Percentiles rank a stretch among this genome's conserved stretches.
phyloP scores from a whole-genome alignment of 768 basidiomycete species.

The Leccinum subtestaceum region DNA sequence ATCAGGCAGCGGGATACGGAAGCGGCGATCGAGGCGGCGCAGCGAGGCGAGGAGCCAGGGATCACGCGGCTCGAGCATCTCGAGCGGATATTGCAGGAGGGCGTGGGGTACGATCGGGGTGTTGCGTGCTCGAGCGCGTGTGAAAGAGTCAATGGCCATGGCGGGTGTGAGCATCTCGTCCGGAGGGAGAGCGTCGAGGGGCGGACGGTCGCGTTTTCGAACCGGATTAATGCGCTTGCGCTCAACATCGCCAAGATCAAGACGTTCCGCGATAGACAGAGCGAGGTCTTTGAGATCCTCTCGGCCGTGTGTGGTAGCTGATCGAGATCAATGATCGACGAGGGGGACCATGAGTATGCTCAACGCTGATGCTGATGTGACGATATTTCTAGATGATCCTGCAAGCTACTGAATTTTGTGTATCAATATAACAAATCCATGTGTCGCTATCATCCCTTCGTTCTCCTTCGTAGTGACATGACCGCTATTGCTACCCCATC shows the following conservation, averaged over 20 bases:
- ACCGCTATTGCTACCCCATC: not conserved
- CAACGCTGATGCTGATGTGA: not conserved
- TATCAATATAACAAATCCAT: too few species aligned
- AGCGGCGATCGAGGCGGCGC: slow-evolving; percentile 42
- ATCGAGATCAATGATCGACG: slow-evolving; percentile 1
- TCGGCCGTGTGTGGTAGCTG: slow-evolving; percentile 24
- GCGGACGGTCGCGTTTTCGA: slow-evolving; percentile 67
- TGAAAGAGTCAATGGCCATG: not conserved
- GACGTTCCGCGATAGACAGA: slow-evolving; percentile 72
- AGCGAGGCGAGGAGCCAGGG: slow-evolving; percentile 34
- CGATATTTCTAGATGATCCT: not conserved
- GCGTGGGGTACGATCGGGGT: slow-evolving; percentile 44
- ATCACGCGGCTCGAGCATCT: slow-evolving; percentile 58
- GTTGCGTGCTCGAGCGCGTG: not conserved
- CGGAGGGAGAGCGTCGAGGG: slow-evolving; percentile 56
- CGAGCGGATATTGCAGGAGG: slow-evolving; percentile 53
- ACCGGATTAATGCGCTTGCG: slow-evolving; percentile 72
- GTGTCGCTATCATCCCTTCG: too few species aligned
- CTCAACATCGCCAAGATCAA: slow-evolving; percentile 66
- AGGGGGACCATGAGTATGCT: not conserved
- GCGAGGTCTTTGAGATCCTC: slow-evolving; percentile 61
- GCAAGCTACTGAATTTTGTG: not conserved
- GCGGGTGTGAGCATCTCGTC: slow-evolving; percentile 25
- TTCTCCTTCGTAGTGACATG: not conserved
- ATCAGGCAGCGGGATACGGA: slow-evolving; percentile 55